phyloP scores from a whole-genome alignment of 2,329 filamentous ascomycete species.

The Phyllachora maydis region DNA sequence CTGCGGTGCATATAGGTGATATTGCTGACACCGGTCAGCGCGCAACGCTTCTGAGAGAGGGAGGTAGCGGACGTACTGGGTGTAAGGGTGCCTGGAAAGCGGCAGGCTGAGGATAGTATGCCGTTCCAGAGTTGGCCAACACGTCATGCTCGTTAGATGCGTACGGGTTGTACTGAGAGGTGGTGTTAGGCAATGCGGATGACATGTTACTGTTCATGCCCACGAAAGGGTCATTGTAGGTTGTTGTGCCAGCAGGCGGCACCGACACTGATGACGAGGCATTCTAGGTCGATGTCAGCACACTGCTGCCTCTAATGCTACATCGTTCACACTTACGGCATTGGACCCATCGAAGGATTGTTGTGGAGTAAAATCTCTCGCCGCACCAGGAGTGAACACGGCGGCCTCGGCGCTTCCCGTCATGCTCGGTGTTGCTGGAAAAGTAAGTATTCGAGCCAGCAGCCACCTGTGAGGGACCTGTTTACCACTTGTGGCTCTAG shows the following conservation, averaged over 20 bases:
- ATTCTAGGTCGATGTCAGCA: no score
- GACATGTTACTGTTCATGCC: no score
- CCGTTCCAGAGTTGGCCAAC: constrained; percentile 32
- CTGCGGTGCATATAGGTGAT: constrained; percentile 81
- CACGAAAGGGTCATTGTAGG: no score
- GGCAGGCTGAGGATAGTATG: constrained; percentile 44
- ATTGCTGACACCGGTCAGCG: constrained; percentile 38
- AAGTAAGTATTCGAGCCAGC: constrained; percentile 10
- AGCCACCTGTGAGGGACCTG: constrained; percentile 1
- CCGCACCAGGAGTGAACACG: constrained; percentile 32
- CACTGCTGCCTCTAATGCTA: no score
- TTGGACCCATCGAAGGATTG: no score
- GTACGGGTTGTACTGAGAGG: constrained; percentile 58
- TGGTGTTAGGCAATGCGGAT: no score
- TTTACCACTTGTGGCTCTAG: constrained; percentile 32
- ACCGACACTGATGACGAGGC: no score
- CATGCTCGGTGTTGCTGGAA: constrained; percentile 17
- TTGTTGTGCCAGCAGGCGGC: no score
- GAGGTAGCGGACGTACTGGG: constrained; percentile 25
- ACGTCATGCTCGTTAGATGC: constrained; percentile 47
- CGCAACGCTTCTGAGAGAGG: not conserved
- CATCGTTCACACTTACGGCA: no score
- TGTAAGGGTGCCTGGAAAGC: constrained; percentile 32
- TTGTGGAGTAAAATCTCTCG: constrained; percentile 38
- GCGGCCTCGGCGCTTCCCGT: constrained; percentile 7